Evolutionary conservation across 2,329 filamentous ascomycete genomes (phyloP), one percentile per base, ranked within the genome.

Genomic region (Plenodomus tracheiphilus): DNA sequence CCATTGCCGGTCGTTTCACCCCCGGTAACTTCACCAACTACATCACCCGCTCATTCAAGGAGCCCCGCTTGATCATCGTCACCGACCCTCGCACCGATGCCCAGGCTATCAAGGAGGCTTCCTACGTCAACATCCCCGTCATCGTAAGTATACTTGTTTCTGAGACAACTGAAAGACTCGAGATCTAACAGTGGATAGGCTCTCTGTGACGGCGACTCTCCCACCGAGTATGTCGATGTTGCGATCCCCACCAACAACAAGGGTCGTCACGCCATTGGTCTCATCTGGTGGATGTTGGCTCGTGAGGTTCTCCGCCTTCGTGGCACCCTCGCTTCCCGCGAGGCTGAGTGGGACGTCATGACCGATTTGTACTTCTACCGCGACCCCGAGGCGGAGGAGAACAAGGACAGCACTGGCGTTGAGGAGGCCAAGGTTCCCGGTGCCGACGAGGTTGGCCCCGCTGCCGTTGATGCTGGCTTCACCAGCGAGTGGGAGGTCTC

Each of bases 211-310:
- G 97, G 93, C 75, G 94, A 99, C 85, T 97, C 94, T 56, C 94
- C 94, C 74, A 97, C 94, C 79, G 93, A 99, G 82, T 99, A 93
- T 83, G 94, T 99, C 77, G 94, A 99, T 76, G 91, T 97, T 79
- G 94, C 94, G 79, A 99, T 99, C 81, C 94, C 94, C 74, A 97
- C 94, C 83, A 99, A 99, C 91, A 99, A 99, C 91, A 99, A 99
- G 89, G 93, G 92, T 84, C 93, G 94, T 77, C 92, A 97, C 83
- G 87, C 95, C 77, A 99, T 99, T 72, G 94, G 94, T 84, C 85
- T 94, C 72, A 79, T 99, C 82, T 99, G 94, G 94, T 99, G 94
- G 94, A 88, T 99, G 87, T 86, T 99, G 69, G 93, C 94, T 77
- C 94, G 94, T 85, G 94, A 99, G 86, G 93, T 99, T 77, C 92